Conservation (phyloP, 306 rosid species). For the Ormosia semicastrata region DNA sequence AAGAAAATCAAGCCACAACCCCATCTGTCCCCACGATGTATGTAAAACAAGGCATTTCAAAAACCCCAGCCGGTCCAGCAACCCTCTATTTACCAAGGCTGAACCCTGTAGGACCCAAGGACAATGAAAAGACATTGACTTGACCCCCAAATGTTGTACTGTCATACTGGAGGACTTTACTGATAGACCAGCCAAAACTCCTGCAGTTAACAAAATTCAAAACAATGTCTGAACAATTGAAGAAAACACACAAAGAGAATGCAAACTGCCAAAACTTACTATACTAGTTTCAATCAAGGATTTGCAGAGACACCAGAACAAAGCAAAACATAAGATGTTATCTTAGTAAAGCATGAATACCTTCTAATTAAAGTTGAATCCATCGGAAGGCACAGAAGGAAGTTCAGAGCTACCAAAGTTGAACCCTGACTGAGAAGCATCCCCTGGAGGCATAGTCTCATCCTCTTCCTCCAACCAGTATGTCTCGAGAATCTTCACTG, state of each 20-base stretch:
- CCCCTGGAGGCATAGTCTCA: slow-evolving; percentile 95
- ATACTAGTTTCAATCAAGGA: neutral
- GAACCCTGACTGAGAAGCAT: slow-evolving; percentile 64
- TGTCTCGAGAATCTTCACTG: slow-evolving; percentile 90
- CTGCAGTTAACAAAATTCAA: slow-evolving; percentile 34
- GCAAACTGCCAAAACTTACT: neutral
- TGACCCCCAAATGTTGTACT: slow-evolving; percentile 38
- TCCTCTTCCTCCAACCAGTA: slow-evolving; percentile 98
- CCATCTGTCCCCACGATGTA: slow-evolving; percentile 30
- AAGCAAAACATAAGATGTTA: neutral
- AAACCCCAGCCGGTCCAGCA: slow-evolving; percentile 38
- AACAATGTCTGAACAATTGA: neutral
- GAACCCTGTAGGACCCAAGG: slow-evolving; percentile 39
- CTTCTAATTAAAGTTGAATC: slow-evolving; percentile 86
- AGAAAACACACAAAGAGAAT: neutral
- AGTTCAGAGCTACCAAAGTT: slow-evolving; percentile 56
- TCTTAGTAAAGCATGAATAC: slow-evolving; percentile 30
- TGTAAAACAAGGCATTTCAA: slow-evolving; percentile 43
- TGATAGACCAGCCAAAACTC: slow-evolving; percentile 29
- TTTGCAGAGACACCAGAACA: neutral
- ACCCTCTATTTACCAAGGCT: slow-evolving; percentile 37
- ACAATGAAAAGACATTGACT: slow-evolving; percentile 35
- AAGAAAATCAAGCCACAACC: slow-evolving; percentile 35
- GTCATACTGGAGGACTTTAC: slow-evolving; percentile 13
- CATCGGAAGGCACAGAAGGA: slow-evolving; percentile 81